Conservation (phyloP, 1,284 basidiomycete genomes). For the Cryptococcus amylolentus region DNA sequence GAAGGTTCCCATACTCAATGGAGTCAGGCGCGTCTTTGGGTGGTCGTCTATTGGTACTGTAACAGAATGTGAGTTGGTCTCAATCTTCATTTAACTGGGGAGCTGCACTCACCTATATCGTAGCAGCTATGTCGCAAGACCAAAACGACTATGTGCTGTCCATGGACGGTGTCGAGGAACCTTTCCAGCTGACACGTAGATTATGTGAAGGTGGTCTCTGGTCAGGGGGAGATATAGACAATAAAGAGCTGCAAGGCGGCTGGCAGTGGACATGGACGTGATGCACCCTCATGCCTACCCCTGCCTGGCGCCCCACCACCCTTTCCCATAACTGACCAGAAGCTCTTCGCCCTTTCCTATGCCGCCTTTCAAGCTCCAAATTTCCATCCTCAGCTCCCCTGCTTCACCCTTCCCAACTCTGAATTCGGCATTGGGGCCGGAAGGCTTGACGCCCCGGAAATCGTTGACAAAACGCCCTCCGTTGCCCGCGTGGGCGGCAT, state of each 20-base stretch:
- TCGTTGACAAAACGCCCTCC: conserved; percentile 85
- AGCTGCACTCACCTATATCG: background rate
- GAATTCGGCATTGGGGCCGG: conserved; percentile 70
- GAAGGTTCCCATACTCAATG: conserved; percentile 24
- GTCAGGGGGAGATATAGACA: background rate
- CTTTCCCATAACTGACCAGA: conserved; percentile 85
- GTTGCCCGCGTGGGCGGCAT: conserved; percentile 73
- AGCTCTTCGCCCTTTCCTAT: conserved; percentile 82
- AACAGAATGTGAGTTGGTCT: conserved; percentile 9
- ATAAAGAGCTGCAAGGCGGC: conserved; percentile 11
- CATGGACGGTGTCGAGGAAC: background rate
- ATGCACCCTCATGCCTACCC: background rate
- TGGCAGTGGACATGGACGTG: conserved; percentile 27
- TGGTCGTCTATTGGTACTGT: conserved; percentile 15
- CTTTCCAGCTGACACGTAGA: conserved; percentile 3
- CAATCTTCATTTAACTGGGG: background rate
- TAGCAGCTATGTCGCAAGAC: background rate
- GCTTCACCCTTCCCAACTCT: conserved; percentile 55
- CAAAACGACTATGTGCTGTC: background rate
- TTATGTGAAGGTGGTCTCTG: conserved; percentile 13
- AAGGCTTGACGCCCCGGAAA: conserved; percentile 64
- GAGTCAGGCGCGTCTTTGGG: conserved; percentile 29
- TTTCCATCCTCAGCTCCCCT: conserved; percentile 72
- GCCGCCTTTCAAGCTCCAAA: conserved; percentile 60
- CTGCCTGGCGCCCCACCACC: conserved; percentile 66